Evolutionary conservation across 2,329 filamentous ascomycete genomes (phyloP), one percentile per base, ranked within the genome.

Genomic region (Aphanocladium album): DNA sequence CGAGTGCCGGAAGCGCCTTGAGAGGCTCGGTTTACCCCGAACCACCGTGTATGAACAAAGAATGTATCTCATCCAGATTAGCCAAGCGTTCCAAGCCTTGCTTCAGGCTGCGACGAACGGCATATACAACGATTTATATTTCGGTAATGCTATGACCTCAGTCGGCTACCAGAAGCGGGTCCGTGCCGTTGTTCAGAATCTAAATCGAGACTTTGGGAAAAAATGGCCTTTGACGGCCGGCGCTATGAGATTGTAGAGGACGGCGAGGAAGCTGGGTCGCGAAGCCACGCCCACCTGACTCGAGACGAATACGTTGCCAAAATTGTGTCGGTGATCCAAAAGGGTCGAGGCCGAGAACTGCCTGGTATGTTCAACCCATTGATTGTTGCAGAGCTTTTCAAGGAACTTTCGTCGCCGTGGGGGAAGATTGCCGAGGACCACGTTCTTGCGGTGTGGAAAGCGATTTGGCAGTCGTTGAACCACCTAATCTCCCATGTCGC

Each of bases 301-400:
- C 43, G 62, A 37, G 57, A 58, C 1, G 60, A 63, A 0, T 71
- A 67, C 5, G 53, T 71, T 5, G 3, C 62, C 2, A 62, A 70
- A 0, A 64, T 73, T 17, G 60, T 63, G 2, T 62, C 65, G 11
- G 14, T 60, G 7, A 69, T 73, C 57, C 25, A 58, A 5, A 64
- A 64, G 1, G 66, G 47, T 41, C 64, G 68, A n/a, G 71, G 70
- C 2, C 72, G 79, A 5, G 87, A 89, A 66, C 71, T 89, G 0
- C 82, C 83, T 0, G 84, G 86, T 0, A 83, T 76, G 0, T 88
- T 85, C 69, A 86, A 86, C 62, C 80, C 85, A 0, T 68, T 84
- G 57, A 72, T 89, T 11, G 77, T 89, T 0, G 73, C 74, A 0
- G 80, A 87, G 23, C 68, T 90, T 0, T 89, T 89, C 67, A 72